A percentile compares a stretch with the other conserved stretches of the same genome.
These are phyloP conservation scores for Aspergillus sp. DNA, from an alignment of 2,329 filamentous ascomycete genomes.

Conservation along the genomic window DNA sequence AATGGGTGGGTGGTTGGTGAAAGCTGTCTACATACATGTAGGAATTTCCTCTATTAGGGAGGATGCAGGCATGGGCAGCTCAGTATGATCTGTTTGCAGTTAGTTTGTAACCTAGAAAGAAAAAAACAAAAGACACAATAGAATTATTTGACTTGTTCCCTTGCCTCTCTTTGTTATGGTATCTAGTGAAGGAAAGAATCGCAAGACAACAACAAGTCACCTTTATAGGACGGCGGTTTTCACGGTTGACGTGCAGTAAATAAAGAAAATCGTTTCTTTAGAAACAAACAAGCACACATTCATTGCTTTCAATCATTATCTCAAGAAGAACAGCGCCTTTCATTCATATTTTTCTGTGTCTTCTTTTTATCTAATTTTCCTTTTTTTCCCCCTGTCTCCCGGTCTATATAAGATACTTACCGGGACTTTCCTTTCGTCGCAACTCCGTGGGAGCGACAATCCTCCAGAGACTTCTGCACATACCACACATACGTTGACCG, in stretches of 20 bases:
- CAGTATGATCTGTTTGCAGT: too few relatives aligned
- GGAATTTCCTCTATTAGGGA: neutral
- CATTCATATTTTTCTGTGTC: neutral
- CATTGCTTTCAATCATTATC: neutral
- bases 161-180: too few relatives aligned
- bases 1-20: neutral
- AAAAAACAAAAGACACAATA: too few relatives aligned
- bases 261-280: neutral
- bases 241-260: neutral
- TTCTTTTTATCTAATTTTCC: neutral
- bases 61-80: too few relatives aligned
- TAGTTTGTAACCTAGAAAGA: too few relatives aligned
- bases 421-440: neutral
- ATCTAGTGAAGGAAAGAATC: too few relatives aligned
- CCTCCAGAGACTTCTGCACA: too few relatives aligned
- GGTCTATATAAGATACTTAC: neutral
- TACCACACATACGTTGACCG: too few relatives aligned
- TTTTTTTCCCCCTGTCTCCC: neutral
- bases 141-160: too few relatives aligned
- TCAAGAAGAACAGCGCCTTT: neutral
- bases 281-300: neutral
- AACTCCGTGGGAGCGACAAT: neutral
- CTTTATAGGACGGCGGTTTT: neutral
- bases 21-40: neutral
- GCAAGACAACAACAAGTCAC: neutral